Evolutionary conservation across 352 stramenopile genomes (phyloP).

Genomic region (Aphanomyces invadans): DNA sequence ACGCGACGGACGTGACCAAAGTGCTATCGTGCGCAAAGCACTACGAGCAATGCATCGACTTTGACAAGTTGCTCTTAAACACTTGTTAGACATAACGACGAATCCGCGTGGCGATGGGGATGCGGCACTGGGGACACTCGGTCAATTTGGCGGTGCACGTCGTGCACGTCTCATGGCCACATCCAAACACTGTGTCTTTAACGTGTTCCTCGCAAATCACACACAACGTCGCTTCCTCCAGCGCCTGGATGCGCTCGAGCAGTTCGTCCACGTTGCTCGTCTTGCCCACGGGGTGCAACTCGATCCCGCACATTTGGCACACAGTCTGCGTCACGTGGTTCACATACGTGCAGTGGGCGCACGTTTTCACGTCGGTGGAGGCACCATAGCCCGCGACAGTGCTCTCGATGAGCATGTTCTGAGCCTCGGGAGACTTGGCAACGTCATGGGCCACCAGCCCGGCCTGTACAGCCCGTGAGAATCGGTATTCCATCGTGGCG

Average conservation of each 20-base stretch:
- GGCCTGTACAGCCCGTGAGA: constrained; percentile 10
- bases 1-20: constrained; percentile 68
- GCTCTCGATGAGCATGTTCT: constrained; percentile 3
- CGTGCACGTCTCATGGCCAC: constrained; percentile 69
- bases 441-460: background rate
- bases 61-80: constrained; percentile 38
- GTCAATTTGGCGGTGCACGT: constrained; percentile 44
- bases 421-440: background rate
- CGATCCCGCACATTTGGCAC: background rate
- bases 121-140: constrained; percentile 62
- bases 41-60: constrained; percentile 78
- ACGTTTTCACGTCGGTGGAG: background rate
- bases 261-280: background rate
- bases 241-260: constrained; percentile 17
- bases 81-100: constrained; percentile 16
- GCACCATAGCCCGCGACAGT: background rate
- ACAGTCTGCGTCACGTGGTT: background rate
- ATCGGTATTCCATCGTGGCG: too few species aligned
- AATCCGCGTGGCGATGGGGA: constrained; percentile 35
- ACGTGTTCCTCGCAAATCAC: constrained; percentile 62
- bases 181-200: constrained; percentile 79
- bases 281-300: background rate
- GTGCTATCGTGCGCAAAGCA: constrained; percentile 75
- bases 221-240: constrained; percentile 62
- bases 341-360: constrained; percentile 4